Evolutionary conservation across 495 filamentous ascomycete species (phyloP).

Genomic region (Neurospora sp.): DNA sequence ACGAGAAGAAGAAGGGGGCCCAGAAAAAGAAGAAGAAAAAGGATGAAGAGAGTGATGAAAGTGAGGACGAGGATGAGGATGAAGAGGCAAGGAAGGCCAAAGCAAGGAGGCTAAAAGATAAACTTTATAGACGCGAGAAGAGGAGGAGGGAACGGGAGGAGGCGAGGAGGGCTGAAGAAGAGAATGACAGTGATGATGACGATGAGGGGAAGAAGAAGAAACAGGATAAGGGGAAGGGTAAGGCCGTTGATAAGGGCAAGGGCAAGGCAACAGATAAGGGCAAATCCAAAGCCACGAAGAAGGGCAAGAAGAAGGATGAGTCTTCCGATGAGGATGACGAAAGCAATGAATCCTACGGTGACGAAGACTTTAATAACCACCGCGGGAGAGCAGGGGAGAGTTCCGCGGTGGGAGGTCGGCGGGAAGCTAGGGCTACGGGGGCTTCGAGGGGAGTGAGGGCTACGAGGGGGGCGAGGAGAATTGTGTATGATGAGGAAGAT

Average conservation of each 20-base stretch:
- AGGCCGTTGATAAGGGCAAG: not conserved
- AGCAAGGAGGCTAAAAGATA: not conserved
- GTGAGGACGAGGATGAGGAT: not conserved
- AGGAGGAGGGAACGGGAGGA: not conserved
- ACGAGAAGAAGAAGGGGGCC: not conserved
- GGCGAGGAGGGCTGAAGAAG: not conserved
- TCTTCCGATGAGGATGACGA: too few relatives aligned
- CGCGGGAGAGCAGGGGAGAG: not conserved
- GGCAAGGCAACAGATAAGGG: not conserved
- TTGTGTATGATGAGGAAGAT: not conserved
- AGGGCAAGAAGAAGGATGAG: not conserved
- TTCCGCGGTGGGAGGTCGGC: not conserved
- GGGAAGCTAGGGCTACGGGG: not conserved
- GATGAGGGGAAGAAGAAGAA: not conserved
- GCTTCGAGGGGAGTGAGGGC: not conserved
- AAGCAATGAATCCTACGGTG: not conserved
- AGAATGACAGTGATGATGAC: not conserved
- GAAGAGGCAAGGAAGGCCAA: not conserved
- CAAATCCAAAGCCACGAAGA: not conserved
- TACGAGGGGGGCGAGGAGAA: too few relatives aligned
- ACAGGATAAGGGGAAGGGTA: not conserved
- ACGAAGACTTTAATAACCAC: not conserved
- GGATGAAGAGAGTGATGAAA: not conserved
- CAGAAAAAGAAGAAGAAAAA: too few relatives aligned
- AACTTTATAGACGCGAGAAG: not conserved